Conservation (phyloP, 345 rosid genomes). For the Populus pruinosa region DNA sequence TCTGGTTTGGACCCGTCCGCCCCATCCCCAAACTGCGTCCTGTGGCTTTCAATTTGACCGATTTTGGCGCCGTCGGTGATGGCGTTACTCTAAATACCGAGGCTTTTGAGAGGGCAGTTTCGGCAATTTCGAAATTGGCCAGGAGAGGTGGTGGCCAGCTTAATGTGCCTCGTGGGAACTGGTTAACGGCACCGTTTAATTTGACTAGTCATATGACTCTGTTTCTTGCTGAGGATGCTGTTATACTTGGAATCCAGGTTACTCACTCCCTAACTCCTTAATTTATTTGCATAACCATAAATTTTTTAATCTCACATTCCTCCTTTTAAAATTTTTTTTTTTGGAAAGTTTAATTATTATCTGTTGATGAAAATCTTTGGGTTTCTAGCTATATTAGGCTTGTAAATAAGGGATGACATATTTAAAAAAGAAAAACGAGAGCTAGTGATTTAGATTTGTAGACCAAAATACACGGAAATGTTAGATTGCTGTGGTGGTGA, state of each 20-base stretch:
- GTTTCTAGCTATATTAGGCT: background rate
- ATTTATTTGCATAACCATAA: background rate
- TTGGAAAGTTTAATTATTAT: background rate
- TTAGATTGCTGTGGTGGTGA: background rate
- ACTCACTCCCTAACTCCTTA: background rate
- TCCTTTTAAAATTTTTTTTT: background rate
- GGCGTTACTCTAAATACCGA: slow-evolving; percentile 73
- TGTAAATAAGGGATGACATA: background rate
- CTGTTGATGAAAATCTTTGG: background rate
- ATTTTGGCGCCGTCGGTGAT: slow-evolving; percentile 90
- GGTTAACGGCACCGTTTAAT: slow-evolving; percentile 97
- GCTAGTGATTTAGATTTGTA: background rate
- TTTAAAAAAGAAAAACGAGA: no score
- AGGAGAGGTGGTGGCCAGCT: slow-evolving; percentile 85
- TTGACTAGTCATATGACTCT: slow-evolving; percentile 90
- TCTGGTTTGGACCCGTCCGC: slow-evolving; percentile 38
- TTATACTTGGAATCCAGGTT: slow-evolving; percentile 83
- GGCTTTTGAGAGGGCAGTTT: slow-evolving; percentile 87
- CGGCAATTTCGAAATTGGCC: slow-evolving; percentile 66
- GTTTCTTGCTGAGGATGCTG: slow-evolving; percentile 80
- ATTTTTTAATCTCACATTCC: background rate
- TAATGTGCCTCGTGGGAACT: slow-evolving; percentile 86
- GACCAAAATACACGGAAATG: background rate
- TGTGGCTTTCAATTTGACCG: slow-evolving; percentile 68
- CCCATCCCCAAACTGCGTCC: slow-evolving; percentile 58